Evolutionary conservation across 2,329 filamentous ascomycete species (phyloP), one percentile per base, ranked within the genome.

Genomic region (Neonectria ditissima): DNA sequence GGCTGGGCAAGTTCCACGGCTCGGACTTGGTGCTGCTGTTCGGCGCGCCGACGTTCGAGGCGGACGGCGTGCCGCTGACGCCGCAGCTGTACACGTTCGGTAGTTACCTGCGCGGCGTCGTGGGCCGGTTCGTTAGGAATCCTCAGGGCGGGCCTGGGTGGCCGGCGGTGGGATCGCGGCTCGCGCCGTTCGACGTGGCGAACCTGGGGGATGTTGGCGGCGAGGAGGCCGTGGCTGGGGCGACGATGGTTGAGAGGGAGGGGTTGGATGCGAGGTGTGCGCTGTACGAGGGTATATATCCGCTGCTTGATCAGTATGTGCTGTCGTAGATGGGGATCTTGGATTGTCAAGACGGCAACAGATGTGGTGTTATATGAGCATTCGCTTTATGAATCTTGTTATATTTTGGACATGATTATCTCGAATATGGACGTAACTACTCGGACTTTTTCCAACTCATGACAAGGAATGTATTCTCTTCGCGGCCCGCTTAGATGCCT

Each of bases 1-100:
- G 65, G 59, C 66, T 76, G 0, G 70, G 65, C 18, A 75, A 73
- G 22, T 75, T 73, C 51, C 74, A 76, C 57, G 66, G 62, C 20
- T 67, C 66, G 5, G 75, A 77, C 8, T 57, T 72, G 11, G 13
- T 59, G 1, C 63, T 75, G 10, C 69, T 76, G 5, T 74, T 76
- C 55, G 51, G 44, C 20, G 45, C 68, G 18, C 67, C 69, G 1
- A 65, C 63, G 1, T 69, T 66, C 14, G 63, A 69, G 4, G 63
- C 26, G 8, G n/a, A 48, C 11, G 18, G 45, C 20, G 43, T 65
- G 7, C 34, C 53, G 2, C 54, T 71, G 11, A 65, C 66, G 20
- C 63, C 74, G 1, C 55, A 70, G 16, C 55, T 73, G 32, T 74
- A 72, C 52, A 62, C 64, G 1, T 66, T 74, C 24, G 70, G 65